Percentiles rank a stretch among this genome's conserved stretches.
phyloP scores from a whole-genome alignment of 495 filamentous ascomycete genomes.

The Pyrenopolyporus hunteri region DNA sequence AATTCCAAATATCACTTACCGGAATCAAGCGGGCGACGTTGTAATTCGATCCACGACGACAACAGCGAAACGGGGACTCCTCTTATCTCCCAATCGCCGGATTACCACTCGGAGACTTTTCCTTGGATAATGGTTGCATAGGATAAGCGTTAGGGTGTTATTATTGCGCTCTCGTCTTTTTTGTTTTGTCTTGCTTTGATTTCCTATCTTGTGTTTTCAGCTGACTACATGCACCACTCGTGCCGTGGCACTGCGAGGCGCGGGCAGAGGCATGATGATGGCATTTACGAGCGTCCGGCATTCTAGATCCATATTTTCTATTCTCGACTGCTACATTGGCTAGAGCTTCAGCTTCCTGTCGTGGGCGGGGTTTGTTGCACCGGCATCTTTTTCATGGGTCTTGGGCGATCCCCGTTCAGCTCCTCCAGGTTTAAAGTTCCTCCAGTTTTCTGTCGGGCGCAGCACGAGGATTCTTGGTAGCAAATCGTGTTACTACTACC shows the following conservation, averaged over 20 bases:
- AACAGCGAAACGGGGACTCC: not conserved
- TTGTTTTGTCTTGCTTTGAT: not conserved
- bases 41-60: not conserved
- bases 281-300: not conserved
- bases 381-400: not conserved
- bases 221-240: too few species aligned
- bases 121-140: not conserved
- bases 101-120: not conserved
- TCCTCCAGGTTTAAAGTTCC: not conserved
- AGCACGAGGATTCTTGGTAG: not conserved
- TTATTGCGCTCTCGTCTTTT: constrained; percentile 1
- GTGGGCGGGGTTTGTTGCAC: too few species aligned
- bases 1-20: too few species aligned
- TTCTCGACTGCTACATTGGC: not conserved
- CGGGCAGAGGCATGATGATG: too few species aligned
- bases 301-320: not conserved
- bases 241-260: not conserved
- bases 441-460: not conserved
- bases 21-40: not conserved
- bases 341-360: not conserved
- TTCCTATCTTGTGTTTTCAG: not conserved
- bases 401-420: not conserved
- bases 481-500: not conserved
- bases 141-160: too few species aligned
- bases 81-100: too few species aligned